phyloP scores from a whole-genome alignment of 2,329 filamentous ascomycete genomes.

The Neopestalotiopsis rosae region DNA sequence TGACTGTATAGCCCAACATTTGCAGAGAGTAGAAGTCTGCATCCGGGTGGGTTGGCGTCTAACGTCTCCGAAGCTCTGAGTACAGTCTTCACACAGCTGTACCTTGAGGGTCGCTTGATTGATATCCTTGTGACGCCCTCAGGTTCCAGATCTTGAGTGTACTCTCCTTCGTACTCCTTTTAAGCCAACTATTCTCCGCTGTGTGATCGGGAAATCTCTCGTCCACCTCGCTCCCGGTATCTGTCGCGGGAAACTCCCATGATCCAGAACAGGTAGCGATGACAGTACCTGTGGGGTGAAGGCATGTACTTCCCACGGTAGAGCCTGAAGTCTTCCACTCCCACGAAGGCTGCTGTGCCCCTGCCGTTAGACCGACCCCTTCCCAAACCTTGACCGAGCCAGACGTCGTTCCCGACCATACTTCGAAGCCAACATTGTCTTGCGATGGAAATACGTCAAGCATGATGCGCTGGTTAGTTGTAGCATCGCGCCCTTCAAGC shows the following conservation, averaged over 20 bases:
- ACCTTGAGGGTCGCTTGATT: not conserved
- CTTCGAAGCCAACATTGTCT: conserved; percentile 54
- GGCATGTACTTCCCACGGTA: conserved; percentile 53
- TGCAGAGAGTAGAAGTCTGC: too few relatives aligned
- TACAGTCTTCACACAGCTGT: not conserved
- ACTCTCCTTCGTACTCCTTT: conserved; percentile 43
- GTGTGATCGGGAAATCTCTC: conserved; percentile 20
- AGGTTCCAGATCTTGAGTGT: conserved; percentile 53
- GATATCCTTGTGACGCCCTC: not conserved
- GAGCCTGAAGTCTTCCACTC: conserved; percentile 49
- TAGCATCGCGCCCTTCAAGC: conserved; percentile 54
- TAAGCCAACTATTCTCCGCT: conserved; percentile 29
- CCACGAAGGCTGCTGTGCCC: conserved; percentile 52
- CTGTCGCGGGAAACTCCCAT: conserved; percentile 45
- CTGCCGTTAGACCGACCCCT: conserved; percentile 53
- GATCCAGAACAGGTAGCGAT: conserved; percentile 62
- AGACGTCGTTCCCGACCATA: conserved; percentile 64
- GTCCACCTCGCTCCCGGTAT: conserved; percentile 20
- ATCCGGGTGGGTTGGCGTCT: too few relatives aligned
- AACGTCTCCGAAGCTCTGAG: not conserved
- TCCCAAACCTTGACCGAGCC: conserved; percentile 66
- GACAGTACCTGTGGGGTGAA: conserved; percentile 62
- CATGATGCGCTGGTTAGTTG: conserved; percentile 60
- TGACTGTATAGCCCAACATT: too few relatives aligned
- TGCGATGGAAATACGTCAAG: conserved; percentile 58